phyloP scores from a whole-genome alignment of 202 grass and related monocot species.

The Setaria viridis region DNA sequence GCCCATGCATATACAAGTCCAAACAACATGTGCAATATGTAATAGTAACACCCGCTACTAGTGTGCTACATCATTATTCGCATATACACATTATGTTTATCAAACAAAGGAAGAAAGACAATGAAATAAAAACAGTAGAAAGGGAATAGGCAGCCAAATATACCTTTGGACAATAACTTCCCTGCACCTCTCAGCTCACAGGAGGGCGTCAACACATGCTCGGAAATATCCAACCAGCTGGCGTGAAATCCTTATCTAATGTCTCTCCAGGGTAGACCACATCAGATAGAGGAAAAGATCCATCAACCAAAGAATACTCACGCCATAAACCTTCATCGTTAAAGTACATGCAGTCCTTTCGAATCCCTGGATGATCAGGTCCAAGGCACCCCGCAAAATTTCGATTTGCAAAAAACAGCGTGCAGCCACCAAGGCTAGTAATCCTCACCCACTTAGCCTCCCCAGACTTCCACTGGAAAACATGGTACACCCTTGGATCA shows the following conservation, averaged over 20 bases:
- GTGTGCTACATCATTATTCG: neutral
- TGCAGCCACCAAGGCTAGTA: slow-evolving; percentile 1
- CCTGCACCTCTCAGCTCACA: neutral
- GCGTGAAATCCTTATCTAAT: neutral
- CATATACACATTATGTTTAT: neutral
- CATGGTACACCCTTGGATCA: neutral
- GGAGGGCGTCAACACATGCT: neutral
- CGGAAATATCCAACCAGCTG: neutral
- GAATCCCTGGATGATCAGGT: neutral
- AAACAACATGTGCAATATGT: neutral
- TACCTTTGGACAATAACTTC: neutral
- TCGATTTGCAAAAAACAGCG: neutral
- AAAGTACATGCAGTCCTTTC: neutral
- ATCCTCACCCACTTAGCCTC: neutral
- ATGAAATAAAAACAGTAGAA: neutral
- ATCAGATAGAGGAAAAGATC: neutral
- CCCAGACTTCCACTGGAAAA: neutral
- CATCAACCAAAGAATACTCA: neutral
- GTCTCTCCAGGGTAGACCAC: neutral
- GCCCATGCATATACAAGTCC: neutral
- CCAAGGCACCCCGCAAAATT: neutral
- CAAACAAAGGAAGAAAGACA: neutral
- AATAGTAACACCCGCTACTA: neutral
- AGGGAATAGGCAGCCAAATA: neutral
- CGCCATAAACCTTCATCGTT: no score